These are phyloP conservation scores for Aspergillus glaucus DNA, from an alignment of 2,329 filamentous ascomycete genomes.

Conservation along the genomic window DNA sequence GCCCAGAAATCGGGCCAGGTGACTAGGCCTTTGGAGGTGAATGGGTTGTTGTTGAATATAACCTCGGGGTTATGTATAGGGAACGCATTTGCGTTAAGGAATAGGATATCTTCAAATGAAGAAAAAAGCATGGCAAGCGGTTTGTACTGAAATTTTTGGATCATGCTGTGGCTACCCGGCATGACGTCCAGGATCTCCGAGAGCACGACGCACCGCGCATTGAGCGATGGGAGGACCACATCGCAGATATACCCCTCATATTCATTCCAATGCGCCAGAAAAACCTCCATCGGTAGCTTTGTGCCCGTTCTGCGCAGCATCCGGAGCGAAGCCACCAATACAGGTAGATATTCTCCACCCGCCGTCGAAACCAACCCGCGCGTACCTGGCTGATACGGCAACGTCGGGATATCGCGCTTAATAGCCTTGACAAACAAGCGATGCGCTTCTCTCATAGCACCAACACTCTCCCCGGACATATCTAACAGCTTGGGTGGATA, in stretches of 20 bases:
- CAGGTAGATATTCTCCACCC: conserved; percentile 37
- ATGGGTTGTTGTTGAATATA: conserved; percentile 40
- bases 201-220: conserved; percentile 41
- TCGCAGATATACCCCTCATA: conserved; percentile 40
- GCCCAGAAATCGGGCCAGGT: conserved; percentile 46
- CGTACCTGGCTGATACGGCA: conserved; percentile 29
- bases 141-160: conserved; percentile 45
- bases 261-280: conserved; percentile 34
- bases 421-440: conserved; percentile 28
- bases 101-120: conserved; percentile 45
- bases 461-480: conserved; percentile 23
- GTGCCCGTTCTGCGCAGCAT: conserved; percentile 43
- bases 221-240: conserved; percentile 34
- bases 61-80: conserved; percentile 37
- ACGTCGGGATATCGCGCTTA: conserved; percentile 15
- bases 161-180: conserved; percentile 18
- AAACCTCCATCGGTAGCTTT: conserved; percentile 41
- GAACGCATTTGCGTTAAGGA: conserved; percentile 45
- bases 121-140: conserved; percentile 45
- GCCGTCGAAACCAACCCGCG: conserved; percentile 44
- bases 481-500: conserved; percentile 26
- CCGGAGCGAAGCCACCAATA: conserved; percentile 39
- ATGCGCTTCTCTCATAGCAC: conserved; percentile 29
- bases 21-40: conserved; percentile 36
- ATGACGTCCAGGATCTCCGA: conserved; percentile 34